Evolutionary conservation across 1,139 yeast genomes (phyloP), one percentile per base, ranked within the genome.

Genomic region (Zygoascus sp.): DNA sequence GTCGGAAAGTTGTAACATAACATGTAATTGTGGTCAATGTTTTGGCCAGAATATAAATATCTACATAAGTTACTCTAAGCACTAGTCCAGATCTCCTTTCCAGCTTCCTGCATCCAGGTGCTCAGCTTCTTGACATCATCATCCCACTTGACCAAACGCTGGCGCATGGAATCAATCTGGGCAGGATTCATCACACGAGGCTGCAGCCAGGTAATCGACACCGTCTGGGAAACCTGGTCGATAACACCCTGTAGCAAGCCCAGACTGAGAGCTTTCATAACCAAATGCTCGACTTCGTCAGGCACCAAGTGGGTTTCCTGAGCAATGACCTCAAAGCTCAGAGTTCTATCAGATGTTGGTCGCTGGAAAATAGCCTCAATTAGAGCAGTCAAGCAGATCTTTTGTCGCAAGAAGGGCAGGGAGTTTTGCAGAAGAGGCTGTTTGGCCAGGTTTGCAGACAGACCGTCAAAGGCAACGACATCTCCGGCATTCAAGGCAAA

Each of bases 191-290:
- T 82, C 48, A 89, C 87, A 61, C 97, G 77, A 48, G 98, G 97
- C 70, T 92, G 97, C 53, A 90, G 82, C 97, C 98, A 92, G 19
- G 87, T 81, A 46, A 92, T 81, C 23, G 84, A 80, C 53, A 92
- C 86, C 10, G 82, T 69, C 62, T 83, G 79, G 48, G 80, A 79
- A 43, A 89, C 88, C 69, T 92, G 96, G 64, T 92, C 95, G 59
- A 92, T 92, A 47, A 78, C 74, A 8, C 98, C 98, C 66, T 81
- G 80, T 58, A 92, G 76, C 57, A 94, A 75, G 16, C 86, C 86
- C 52, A 92, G 72, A 50, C 94, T 81, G 54, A 94, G 79, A 42
- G 97, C 92, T 70, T 87, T 87, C 82, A 94, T 92, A 39, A 92
- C 83, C 61, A 92, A 73, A 59, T 83, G 85, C 69, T 94, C 98